A percentile compares a stretch with the other conserved stretches of the same genome.
These are phyloP conservation scores for Trichophyton equinum DNA, from an alignment of 2,329 filamentous ascomycete species.

Conservation along the genomic window DNA sequence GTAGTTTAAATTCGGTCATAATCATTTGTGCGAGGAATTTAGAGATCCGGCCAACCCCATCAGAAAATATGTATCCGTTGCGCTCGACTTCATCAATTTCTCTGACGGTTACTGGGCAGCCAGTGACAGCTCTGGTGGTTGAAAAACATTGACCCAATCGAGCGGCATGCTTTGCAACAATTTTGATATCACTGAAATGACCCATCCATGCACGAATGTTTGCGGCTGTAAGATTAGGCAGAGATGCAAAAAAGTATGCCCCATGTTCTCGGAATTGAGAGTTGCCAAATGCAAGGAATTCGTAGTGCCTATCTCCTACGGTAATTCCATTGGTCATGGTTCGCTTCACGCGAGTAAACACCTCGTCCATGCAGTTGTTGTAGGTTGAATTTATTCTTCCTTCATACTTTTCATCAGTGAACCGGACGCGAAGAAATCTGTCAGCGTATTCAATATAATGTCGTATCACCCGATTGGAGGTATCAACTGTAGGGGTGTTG, in stretches of 20 bases:
- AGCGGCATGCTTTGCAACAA: conserved; percentile 81
- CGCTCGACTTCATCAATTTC: conserved; percentile 57
- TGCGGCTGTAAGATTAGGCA: conserved; percentile 52
- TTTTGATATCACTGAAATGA: conserved; percentile 63
- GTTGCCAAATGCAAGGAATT: conserved; percentile 89
- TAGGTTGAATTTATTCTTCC: conserved; percentile 49
- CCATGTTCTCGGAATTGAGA: conserved; percentile 88
- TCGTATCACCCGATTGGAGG: conserved; percentile 75
- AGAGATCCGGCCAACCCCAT: conserved; percentile 92
- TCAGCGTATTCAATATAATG: conserved; percentile 57
- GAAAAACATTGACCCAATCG: conserved; percentile 92
- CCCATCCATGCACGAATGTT: conserved; percentile 82
- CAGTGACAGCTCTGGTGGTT: conserved; percentile 64
- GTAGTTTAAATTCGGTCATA: conserved; percentile 53
- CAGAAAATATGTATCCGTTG: conserved; percentile 64
- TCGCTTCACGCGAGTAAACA: conserved; percentile 62
- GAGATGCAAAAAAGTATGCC: conserved; percentile 81
- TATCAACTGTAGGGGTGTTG: conserved; percentile 65
- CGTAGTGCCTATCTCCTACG: conserved; percentile 68
- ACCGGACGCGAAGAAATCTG: conserved; percentile 77
- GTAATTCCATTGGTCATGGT: conserved; percentile 65
- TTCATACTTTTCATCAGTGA: conserved; percentile 63
- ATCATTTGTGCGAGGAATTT: conserved; percentile 61
- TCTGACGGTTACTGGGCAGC: conserved; percentile 46
- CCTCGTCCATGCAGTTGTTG: conserved; percentile 48